Evolutionary conservation across 1,139 yeast species (phyloP).

Genomic region (Lodderomyces beijingensis): DNA sequence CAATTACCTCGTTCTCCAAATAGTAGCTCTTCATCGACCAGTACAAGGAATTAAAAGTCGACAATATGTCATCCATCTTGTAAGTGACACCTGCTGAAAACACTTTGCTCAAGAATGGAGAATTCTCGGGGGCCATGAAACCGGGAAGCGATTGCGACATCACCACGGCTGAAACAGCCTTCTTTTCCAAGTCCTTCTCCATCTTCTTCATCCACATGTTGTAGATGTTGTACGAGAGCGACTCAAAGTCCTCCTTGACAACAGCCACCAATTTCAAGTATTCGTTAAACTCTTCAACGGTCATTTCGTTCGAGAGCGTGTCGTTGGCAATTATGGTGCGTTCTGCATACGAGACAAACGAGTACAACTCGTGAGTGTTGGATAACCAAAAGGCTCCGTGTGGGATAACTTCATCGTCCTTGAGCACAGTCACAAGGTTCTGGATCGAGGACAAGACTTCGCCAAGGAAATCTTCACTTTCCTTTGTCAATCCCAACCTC

Average conservation of each 20-base stretch:
- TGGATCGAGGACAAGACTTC: constrained; percentile 88
- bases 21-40: constrained; percentile 94
- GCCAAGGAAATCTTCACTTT: constrained; percentile 87
- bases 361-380: constrained; percentile 90
- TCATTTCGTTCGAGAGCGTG: constrained; percentile 76
- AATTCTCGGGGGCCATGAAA: constrained; percentile 82
- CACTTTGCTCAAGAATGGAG: constrained; percentile 81
- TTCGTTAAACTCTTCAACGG: constrained; percentile 85
- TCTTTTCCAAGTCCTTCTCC: constrained; percentile 87
- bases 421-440: constrained; percentile 62
- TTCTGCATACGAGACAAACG: constrained; percentile 93
- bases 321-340: constrained; percentile 83
- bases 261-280: constrained; percentile 86
- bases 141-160: constrained; percentile 95
- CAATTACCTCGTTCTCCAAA: constrained; percentile 80
- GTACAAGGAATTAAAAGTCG: constrained; percentile 84
- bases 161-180: constrained; percentile 90
- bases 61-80: constrained; percentile 92
- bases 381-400: constrained; percentile 98
- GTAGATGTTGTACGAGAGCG: constrained; percentile 87
- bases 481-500: constrained; percentile 92
- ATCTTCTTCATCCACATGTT: constrained; percentile 97
- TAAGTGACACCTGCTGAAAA: constrained; percentile 63
- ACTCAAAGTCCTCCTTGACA: constrained; percentile 91
- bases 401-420: constrained; percentile 83